phyloP scores from a whole-genome alignment of 495 filamentous ascomycete genomes.

The Hypoxylon perforatum region DNA sequence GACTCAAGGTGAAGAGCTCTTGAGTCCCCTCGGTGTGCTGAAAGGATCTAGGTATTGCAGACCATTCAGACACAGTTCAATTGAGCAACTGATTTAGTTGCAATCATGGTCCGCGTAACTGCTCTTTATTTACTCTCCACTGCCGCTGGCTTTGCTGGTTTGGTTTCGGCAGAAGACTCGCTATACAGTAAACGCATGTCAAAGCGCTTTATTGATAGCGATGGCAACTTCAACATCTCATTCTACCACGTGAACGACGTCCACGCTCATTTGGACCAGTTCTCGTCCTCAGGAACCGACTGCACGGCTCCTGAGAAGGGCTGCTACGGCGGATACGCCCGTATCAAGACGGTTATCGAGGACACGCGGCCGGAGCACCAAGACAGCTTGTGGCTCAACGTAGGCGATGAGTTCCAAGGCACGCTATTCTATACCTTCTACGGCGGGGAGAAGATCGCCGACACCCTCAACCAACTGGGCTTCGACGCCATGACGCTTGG shows the following conservation, averaged over 20 bases:
- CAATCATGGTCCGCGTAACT: conserved; percentile 31
- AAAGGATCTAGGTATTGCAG: not conserved
- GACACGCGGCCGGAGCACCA: conserved; percentile 60
- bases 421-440: conserved; percentile 69
- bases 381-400: conserved; percentile 66
- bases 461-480: conserved; percentile 67
- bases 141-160: conserved; percentile 13
- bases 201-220: conserved; percentile 62
- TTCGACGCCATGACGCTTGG: conserved; percentile 71
- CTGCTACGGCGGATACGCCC: conserved; percentile 69
- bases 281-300: conserved; percentile 64
- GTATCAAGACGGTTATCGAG: conserved; percentile 63
- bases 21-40: not conserved
- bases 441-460: conserved; percentile 70
- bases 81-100: not conserved
- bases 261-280: conserved; percentile 69
- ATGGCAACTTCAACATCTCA: conserved; percentile 67
- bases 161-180: conserved; percentile 46
- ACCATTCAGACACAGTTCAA: not conserved
- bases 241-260: conserved; percentile 74
- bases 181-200: conserved; percentile 51
- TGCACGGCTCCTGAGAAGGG: conserved; percentile 61
- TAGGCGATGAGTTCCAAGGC: conserved; percentile 70
- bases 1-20: not conserved
- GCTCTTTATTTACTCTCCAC: conserved; percentile 22